A percentile compares a stretch with the other conserved stretches of the same genome.
Evolutionary conservation across 345 rosid genomes (phyloP).

Genomic region (Geranium rotundifolium): DNA sequence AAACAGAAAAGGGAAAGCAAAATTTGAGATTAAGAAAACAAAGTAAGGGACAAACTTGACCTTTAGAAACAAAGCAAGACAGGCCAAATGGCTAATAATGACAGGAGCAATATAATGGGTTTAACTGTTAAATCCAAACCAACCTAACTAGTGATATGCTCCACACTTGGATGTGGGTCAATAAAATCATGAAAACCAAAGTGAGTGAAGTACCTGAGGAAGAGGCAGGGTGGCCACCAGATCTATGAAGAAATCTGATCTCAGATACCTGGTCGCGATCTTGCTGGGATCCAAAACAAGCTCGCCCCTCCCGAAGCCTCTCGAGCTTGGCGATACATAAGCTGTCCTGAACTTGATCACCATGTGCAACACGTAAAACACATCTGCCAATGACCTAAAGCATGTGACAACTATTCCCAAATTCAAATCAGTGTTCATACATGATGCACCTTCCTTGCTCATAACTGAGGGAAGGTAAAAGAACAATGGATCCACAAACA

Average conservation of each 20-base stretch:
- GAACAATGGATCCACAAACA: constrained; percentile 10
- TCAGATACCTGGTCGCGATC: constrained; percentile 8
- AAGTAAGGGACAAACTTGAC: no score
- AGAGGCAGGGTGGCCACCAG: constrained; percentile 10
- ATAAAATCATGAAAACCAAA: no score
- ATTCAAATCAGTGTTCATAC: constrained; percentile 3
- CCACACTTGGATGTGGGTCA: no score
- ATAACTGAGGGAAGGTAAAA: not conserved
- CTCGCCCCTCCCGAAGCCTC: constrained; percentile 13
- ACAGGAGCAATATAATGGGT: no score
- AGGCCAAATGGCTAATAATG: no score
- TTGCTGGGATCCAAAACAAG: constrained; percentile 10
- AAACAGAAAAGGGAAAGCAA: no score
- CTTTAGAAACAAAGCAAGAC: no score
- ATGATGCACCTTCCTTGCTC: not conserved
- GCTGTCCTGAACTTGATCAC: constrained; percentile 7
- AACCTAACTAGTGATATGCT: no score
- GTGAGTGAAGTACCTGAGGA: constrained; percentile 7
- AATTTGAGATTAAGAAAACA: no score
- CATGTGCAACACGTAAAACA: constrained; percentile 7
- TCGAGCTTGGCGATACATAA: constrained; percentile 10
- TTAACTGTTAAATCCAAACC: no score
- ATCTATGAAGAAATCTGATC: constrained; percentile 5
- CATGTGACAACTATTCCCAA: not conserved
- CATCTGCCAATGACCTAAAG: constrained; percentile 5